Conservation (phyloP, 2,329 filamentous ascomycete genomes). For the Cytospora piceae region DNA sequence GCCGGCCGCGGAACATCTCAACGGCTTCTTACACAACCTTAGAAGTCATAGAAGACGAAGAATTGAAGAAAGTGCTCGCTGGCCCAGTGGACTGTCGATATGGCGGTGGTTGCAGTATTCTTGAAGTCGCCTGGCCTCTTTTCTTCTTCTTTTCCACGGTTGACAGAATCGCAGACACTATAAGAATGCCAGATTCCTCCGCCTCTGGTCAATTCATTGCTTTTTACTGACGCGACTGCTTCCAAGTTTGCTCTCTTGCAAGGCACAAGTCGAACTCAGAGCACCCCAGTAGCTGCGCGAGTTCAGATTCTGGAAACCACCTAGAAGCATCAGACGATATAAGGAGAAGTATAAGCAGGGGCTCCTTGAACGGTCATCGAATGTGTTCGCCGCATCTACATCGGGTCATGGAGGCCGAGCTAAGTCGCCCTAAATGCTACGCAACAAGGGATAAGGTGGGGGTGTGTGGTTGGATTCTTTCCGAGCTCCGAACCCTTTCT, state of each 20-base stretch:
- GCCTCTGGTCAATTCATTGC: neutral
- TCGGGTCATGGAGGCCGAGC: neutral
- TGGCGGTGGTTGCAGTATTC: neutral
- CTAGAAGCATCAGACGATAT: neutral
- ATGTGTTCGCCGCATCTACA: neutral
- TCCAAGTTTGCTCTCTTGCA: neutral
- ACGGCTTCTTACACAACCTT: neutral
- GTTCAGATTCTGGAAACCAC: neutral
- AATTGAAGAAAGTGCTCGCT: neutral
- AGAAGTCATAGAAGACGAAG: neutral
- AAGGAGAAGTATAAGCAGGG: neutral
- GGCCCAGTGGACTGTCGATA: neutral
- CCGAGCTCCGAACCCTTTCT: neutral
- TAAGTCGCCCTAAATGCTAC: slow-evolving; percentile 3
- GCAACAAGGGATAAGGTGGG: neutral
- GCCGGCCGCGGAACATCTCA: neutral
- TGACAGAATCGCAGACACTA: too few species aligned
- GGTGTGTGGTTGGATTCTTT: neutral
- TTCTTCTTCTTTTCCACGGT: too few species aligned
- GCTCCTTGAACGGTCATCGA: neutral
- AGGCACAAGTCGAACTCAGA: neutral
- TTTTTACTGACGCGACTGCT: neutral
- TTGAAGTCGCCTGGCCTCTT: neutral
- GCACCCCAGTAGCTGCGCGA: neutral
- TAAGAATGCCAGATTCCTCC: neutral